Percentiles rank a stretch among this genome's conserved stretches.
Evolutionary conservation across 106 monocot genomes (phyloP).

Genomic region (Narthecium ossifragum): DNA sequence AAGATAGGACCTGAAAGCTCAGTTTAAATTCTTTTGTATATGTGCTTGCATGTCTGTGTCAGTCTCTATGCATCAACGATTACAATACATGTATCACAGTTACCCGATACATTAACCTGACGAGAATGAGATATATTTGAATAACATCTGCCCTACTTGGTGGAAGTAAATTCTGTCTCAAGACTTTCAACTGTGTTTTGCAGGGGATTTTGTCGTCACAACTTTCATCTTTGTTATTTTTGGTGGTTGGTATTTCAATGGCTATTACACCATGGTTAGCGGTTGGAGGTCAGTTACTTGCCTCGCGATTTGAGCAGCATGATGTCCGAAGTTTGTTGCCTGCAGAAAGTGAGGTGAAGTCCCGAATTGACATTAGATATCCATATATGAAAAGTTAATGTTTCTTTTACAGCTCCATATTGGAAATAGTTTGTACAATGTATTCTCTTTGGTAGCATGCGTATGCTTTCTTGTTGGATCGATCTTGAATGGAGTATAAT

Average conservation of each 20-base stretch:
- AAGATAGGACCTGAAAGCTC: not conserved
- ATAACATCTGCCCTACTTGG: not conserved
- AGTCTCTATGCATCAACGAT: too few relatives aligned
- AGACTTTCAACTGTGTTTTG: constrained; percentile 10
- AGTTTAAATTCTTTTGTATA: too few relatives aligned
- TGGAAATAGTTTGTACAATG: too few relatives aligned
- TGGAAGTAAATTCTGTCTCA: constrained; percentile 1
- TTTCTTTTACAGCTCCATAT: too few relatives aligned
- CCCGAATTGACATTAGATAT: too few relatives aligned
- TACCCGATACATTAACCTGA: not conserved
- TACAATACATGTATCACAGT: too few relatives aligned
- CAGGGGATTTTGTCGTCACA: constrained; percentile 86
- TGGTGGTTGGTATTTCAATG: constrained; percentile 98
- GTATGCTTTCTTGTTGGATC: too few relatives aligned
- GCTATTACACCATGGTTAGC: constrained; percentile 96
- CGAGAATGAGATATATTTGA: not conserved
- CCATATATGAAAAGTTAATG: too few relatives aligned
- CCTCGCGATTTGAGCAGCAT: constrained; percentile 94
- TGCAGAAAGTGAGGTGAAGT: constrained; percentile 86
- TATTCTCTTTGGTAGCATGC: too few relatives aligned
- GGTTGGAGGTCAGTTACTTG: constrained; percentile 89
- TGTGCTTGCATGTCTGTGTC: not conserved
- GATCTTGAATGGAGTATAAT: too few relatives aligned
- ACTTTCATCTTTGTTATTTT: constrained; percentile 85
- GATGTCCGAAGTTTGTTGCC: constrained; percentile 96